Base-by-base conservation (phyloP, 2,329 filamentous ascomycete species). In the Beauveria sp. region DNA sequence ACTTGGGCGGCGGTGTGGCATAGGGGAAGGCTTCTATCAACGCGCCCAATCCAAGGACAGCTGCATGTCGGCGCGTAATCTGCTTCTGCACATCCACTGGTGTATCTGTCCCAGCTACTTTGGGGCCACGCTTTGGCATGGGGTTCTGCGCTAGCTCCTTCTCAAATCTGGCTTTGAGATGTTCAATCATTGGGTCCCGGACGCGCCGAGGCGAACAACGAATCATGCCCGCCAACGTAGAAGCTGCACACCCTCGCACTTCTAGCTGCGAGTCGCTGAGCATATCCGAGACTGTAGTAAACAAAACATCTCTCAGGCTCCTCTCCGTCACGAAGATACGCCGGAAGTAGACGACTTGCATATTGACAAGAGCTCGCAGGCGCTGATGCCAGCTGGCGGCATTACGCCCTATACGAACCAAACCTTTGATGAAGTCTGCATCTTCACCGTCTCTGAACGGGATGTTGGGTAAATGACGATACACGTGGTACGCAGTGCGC, bases 311-410 rank as follows among this genome's bases (percentile, higher is more conserved):
- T 59, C 94, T 89, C 71, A 96, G 88, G 8, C 82, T 76, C 7
- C 83, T 79, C 37, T 86, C 84, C 66, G 96, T 90, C 30, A 97
- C 79, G 80, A 99, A 99, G 43, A 99, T 83, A 28, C 93, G 90
- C 55, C 94, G 89, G 84, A 97, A 99, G 79, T 97, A 99, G 67
- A 99, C 88, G 65, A 97, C 93, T 70, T 99, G 96, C 80, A 99
- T 97, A 76, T 97, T 97, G 76, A 99, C 92, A 67, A 99, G 84
- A 48, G 96, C 91, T 28, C 96, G 86, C 44, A 99, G 82, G 52
- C 94, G 89, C 76, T 99, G 94, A 74, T 99, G 94, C 94, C 94
- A 99, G 61, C 90, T 94, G 3, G 85, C 77, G 1, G 92, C 90
- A 8, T 84, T 88, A 68, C 87, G 90, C 52, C 94, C 94, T 54